Percentiles rank a stretch among this genome's conserved stretches.
Conservation (phyloP, 345 rosid species). For the Dimocarpus longan region DNA sequence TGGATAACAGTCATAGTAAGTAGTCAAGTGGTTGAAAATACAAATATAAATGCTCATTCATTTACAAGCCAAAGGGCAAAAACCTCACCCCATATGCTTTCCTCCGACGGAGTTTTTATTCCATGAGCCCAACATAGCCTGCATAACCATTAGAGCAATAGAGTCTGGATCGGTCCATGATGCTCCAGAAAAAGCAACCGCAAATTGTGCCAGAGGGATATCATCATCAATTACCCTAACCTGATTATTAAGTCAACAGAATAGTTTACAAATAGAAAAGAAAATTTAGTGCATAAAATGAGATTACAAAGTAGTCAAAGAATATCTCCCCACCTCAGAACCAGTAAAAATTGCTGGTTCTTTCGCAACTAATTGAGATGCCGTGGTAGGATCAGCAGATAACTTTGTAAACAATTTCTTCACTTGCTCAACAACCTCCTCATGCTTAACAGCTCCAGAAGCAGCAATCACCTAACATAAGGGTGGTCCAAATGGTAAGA, state of each 20-base stretch:
- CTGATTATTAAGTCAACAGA: constrained; percentile 38
- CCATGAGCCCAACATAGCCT: constrained; percentile 98
- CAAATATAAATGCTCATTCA: neutral
- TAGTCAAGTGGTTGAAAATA: neutral
- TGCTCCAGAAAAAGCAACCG: constrained; percentile 95
- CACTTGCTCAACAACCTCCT: constrained; percentile 89
- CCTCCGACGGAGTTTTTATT: constrained; percentile 86
- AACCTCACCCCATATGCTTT: constrained; percentile 96
- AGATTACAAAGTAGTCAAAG: constrained; percentile 4
- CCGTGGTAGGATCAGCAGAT: constrained; percentile 81
- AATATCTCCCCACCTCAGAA: constrained; percentile 71
- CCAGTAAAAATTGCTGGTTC: constrained; percentile 93
- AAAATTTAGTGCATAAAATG: constrained; percentile 8
- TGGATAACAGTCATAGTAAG: neutral
- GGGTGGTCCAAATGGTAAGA: constrained; percentile 6
- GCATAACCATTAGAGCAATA: constrained; percentile 93
- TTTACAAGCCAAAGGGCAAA: neutral
- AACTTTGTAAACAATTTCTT: constrained; percentile 79
- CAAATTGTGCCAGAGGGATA: constrained; percentile 96
- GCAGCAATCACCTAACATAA: constrained; percentile 79
- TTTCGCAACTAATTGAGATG: constrained; percentile 79
- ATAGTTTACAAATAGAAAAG: constrained; percentile 4
- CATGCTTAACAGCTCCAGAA: constrained; percentile 98
- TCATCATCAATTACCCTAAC: constrained; percentile 95
- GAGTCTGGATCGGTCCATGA: constrained; percentile 99